Conservation (phyloP, 192 early-diverging fungal species). For the Helicostylum pulchrum region DNA sequence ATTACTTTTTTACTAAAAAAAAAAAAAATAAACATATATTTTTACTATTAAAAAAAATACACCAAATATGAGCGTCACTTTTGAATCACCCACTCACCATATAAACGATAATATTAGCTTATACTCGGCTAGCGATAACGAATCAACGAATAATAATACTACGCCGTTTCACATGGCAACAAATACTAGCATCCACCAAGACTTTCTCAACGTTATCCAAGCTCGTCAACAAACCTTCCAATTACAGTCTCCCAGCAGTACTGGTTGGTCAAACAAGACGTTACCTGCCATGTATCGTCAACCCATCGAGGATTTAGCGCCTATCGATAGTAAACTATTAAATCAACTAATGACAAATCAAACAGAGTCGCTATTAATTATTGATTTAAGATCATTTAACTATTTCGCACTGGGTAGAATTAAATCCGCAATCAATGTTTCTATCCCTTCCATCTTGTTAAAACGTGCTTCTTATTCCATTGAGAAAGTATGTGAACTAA, state of each 20-base stretch:
- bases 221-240: constrained; percentile 2
- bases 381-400: constrained; percentile 65
- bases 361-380: constrained; percentile 3
- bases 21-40: no score
- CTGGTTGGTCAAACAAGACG: background rate
- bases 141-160: constrained; percentile 10
- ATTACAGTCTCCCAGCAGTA: background rate
- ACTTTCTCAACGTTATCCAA: constrained; percentile 32
- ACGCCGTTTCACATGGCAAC: background rate
- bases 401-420: constrained; percentile 49
- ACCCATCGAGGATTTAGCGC: constrained; percentile 6
- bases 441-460: constrained; percentile 65
- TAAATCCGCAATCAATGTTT: constrained; percentile 57
- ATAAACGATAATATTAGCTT: background rate
- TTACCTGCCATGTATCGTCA: no score
- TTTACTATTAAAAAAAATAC: no score
- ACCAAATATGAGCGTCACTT: constrained; percentile 16
- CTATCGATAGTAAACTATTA: constrained; percentile 2
- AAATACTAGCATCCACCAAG: constrained; percentile 15
- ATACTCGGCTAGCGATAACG: background rate
- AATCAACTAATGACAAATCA: background rate
- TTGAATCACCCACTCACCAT: constrained; percentile 13
- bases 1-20: no score
- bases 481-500: constrained; percentile 51
- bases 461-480: constrained; percentile 56